A percentile compares a stretch with the other conserved stretches of the same genome.
phyloP scores from a whole-genome alignment of 345 rosid species.

The Gossypium longicalyx region DNA sequence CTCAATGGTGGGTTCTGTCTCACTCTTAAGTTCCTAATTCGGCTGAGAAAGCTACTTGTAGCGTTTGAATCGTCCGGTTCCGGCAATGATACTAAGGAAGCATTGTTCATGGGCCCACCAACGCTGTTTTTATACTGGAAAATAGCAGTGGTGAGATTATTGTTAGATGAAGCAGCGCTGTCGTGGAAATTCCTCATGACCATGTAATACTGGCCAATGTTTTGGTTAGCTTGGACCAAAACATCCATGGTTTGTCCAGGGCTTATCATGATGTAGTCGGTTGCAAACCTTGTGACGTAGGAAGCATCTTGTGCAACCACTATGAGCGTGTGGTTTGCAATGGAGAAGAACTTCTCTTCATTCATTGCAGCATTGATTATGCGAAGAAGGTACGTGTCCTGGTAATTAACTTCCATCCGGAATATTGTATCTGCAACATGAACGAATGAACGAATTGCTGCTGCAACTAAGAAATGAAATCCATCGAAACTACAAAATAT shows the following conservation, averaged over 20 bases:
- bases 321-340: constrained; percentile 28
- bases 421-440: constrained; percentile 17
- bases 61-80: neutral
- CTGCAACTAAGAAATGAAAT: too few species aligned
- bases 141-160: constrained; percentile 29
- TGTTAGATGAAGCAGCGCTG: neutral
- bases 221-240: constrained; percentile 19
- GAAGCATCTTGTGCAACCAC: constrained; percentile 34
- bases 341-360: constrained; percentile 26
- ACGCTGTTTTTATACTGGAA: constrained; percentile 22
- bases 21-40: constrained; percentile 13
- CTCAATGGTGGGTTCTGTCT: constrained; percentile 13
- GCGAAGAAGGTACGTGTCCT: constrained; percentile 30
- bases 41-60: neutral
- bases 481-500: too few species aligned
- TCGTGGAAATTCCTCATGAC: constrained; percentile 16
- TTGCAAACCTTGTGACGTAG: constrained; percentile 22
- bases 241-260: constrained; percentile 41
- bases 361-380: constrained; percentile 29
- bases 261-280: constrained; percentile 17
- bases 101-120: neutral
- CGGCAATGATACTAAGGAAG: constrained; percentile 18
- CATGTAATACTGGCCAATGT: constrained; percentile 32
- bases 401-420: constrained; percentile 18
- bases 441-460: too few species aligned